Conservation (phyloP, 139 green algal species). For the Ulvella scutata region DNA sequence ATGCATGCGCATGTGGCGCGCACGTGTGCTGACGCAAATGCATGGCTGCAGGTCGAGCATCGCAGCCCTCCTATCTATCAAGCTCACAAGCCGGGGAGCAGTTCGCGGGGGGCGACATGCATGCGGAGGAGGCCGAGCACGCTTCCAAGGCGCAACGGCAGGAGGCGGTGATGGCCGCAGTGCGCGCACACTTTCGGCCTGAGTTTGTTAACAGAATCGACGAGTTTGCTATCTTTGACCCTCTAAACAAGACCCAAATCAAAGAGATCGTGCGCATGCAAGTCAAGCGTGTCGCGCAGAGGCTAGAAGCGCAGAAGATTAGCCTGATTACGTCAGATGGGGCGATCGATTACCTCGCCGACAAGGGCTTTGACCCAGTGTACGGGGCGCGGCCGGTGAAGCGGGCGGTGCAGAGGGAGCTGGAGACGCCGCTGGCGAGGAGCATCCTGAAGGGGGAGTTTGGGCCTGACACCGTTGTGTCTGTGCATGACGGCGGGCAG, state of each 20-base stretch:
- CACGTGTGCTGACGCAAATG: too few species aligned
- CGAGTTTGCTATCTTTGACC: slow-evolving; percentile 94
- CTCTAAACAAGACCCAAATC: slow-evolving; percentile 48
- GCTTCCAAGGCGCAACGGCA: too few species aligned
- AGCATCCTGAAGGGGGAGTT: slow-evolving; percentile 40
- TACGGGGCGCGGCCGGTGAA: slow-evolving; percentile 95
- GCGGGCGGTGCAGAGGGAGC: slow-evolving; percentile 85
- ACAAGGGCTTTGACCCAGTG: slow-evolving; percentile 74
- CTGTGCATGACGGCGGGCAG: slow-evolving; percentile 25
- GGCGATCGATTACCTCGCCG: slow-evolving; percentile 57
- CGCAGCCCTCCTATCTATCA: too few species aligned
- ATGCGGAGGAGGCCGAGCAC: too few species aligned
- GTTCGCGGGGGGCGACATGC: too few species aligned
- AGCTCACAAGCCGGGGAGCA: too few species aligned
- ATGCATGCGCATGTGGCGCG: too few species aligned
- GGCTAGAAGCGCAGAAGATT: slow-evolving; percentile 14
- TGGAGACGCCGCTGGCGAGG: slow-evolving; percentile 85
- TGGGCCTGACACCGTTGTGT: slow-evolving; percentile 29
- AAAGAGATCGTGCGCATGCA: slow-evolving; percentile 53
- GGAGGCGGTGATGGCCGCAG: slow-evolving; percentile 10
- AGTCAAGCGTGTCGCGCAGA: background rate
- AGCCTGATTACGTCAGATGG: slow-evolving; percentile 16
- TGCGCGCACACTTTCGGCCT: slow-evolving; percentile 79
- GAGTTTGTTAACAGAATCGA: slow-evolving; percentile 97
- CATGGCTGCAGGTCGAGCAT: too few species aligned